Evolutionary conservation across 2,329 filamentous ascomycete genomes (phyloP).

Genomic region (Diatrype stigma): DNA sequence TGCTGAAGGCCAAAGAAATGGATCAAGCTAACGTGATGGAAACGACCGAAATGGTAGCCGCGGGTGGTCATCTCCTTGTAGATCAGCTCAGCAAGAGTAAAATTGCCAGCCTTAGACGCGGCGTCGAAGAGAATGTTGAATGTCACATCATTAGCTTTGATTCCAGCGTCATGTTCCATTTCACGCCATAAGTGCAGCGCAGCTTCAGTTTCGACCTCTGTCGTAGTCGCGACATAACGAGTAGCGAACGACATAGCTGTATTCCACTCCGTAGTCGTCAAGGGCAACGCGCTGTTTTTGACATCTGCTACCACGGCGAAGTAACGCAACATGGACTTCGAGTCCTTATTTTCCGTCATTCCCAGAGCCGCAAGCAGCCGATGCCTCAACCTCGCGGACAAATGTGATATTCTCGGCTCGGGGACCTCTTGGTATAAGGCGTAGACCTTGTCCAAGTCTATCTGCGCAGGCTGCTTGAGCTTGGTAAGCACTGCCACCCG

Average conservation of each 20-base stretch:
- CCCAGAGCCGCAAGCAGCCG: conserved; percentile 66
- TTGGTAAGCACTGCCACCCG: conserved; percentile 36
- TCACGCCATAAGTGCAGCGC: conserved; percentile 79
- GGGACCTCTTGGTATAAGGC: conserved; percentile 46
- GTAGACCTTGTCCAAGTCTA: conserved; percentile 43
- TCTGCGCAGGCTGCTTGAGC: conserved; percentile 36
- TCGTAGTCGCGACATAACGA: conserved; percentile 59
- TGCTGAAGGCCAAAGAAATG: conserved; percentile 74
- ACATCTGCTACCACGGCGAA: conserved; percentile 81
- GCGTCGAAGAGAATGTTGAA: conserved; percentile 92
- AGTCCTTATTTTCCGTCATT: conserved; percentile 51
- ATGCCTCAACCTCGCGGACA: conserved; percentile 52
- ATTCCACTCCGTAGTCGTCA: conserved; percentile 74
- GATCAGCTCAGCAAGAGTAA: conserved; percentile 76
- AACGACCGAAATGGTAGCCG: conserved; percentile 66
- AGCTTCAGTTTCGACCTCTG: conserved; percentile 58
- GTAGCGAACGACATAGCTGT: conserved; percentile 76
- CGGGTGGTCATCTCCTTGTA: conserved; percentile 75
- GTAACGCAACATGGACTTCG: conserved; percentile 71
- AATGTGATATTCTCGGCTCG: conserved; percentile 46
- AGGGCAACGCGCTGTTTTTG: conserved; percentile 64
- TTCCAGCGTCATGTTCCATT: conserved; percentile 72
- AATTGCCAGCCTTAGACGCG: conserved; percentile 81
- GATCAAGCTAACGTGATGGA: conserved; percentile 77
- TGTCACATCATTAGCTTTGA: conserved; percentile 69